Evolutionary conservation across 2,329 filamentous ascomycete genomes (phyloP).

Genomic region (Microdochium paspali): DNA sequence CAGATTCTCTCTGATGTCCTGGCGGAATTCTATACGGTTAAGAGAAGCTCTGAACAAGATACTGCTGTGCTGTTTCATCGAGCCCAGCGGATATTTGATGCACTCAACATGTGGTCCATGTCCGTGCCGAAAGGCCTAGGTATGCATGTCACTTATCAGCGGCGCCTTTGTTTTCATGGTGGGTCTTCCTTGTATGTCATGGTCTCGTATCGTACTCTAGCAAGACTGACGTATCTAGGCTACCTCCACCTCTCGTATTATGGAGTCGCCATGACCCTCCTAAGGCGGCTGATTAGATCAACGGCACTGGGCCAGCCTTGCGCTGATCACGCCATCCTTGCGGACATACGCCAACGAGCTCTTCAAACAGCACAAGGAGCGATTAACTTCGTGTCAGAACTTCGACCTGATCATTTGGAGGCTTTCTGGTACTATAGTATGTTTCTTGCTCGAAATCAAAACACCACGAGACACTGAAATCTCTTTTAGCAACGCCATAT

Average conservation of each 20-base stretch:
- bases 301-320: conserved; percentile 19
- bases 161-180: conserved; percentile 27
- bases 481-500: conserved; percentile 20
- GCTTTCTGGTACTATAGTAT: conserved; percentile 16
- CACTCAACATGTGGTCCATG: conserved; percentile 36
- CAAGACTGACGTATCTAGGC: conserved; percentile 15
- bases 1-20: conserved; percentile 35
- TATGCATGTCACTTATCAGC: conserved; percentile 29
- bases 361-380: conserved; percentile 18
- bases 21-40: conserved; percentile 30
- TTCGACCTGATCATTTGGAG: conserved; percentile 7
- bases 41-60: conserved; percentile 18
- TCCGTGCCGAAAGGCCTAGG: conserved; percentile 32
- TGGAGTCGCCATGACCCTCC: conserved; percentile 33
- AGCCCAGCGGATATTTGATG: conserved; percentile 36
- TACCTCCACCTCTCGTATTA: conserved; percentile 36
- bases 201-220: neutral
- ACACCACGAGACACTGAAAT: neutral
- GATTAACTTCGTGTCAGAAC: neutral
- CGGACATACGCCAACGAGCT: conserved; percentile 19
- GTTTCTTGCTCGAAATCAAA: neutral
- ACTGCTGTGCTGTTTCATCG: conserved; percentile 29
- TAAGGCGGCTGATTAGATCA: conserved; percentile 31
- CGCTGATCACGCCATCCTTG: conserved; percentile 15
- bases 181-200: neutral